Percentiles rank a stretch among this genome's conserved stretches.
These are phyloP conservation scores for Sclerotinia trifoliorum DNA, from an alignment of 2,329 filamentous ascomycete genomes.

Conservation along the genomic window DNA sequence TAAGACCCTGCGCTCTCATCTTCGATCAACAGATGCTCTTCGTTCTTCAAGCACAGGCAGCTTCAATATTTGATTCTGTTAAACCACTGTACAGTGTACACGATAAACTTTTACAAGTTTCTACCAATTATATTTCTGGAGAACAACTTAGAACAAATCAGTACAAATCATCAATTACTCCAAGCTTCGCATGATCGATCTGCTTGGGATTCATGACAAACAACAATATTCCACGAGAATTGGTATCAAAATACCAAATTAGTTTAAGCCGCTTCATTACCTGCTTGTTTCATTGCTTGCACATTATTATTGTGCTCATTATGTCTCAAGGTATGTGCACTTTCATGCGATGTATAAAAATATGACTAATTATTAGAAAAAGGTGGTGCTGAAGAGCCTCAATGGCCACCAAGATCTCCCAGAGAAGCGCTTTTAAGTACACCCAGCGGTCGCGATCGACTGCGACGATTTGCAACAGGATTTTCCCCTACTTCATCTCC, in stretches of 20 bases:
- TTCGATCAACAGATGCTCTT: not conserved
- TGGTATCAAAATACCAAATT: not conserved
- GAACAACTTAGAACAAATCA: not conserved
- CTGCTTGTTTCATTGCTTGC: slow-evolving; percentile 13
- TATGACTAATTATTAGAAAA: slow-evolving; percentile 11
- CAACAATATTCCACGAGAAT: slow-evolving; percentile 3
- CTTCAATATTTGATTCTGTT: not conserved
- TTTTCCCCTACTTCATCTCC: slow-evolving; percentile 69
- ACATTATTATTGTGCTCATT: slow-evolving; percentile 8
- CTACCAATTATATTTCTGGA: not conserved
- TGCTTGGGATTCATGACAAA: slow-evolving; percentile 11
- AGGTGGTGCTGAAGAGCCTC: slow-evolving; percentile 21
- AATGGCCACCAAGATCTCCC: slow-evolving; percentile 67
- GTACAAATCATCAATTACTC: not conserved
- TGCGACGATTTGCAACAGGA: slow-evolving; percentile 65
- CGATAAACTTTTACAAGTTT: not conserved
- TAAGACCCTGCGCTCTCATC: not conserved
- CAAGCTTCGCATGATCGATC: slow-evolving; percentile 1
- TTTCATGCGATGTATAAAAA: not conserved
- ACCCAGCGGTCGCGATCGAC: slow-evolving; percentile 75
- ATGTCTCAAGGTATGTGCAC: slow-evolving; percentile 23
- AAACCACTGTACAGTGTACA: not conserved
- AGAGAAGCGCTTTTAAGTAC: slow-evolving; percentile 64
- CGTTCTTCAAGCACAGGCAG: slow-evolving; percentile 8
- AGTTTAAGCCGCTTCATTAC: slow-evolving; percentile 7